These are phyloP conservation scores for Eucalyptus brandiana DNA, from an alignment of 345 rosid genomes.

Conservation along the genomic window DNA sequence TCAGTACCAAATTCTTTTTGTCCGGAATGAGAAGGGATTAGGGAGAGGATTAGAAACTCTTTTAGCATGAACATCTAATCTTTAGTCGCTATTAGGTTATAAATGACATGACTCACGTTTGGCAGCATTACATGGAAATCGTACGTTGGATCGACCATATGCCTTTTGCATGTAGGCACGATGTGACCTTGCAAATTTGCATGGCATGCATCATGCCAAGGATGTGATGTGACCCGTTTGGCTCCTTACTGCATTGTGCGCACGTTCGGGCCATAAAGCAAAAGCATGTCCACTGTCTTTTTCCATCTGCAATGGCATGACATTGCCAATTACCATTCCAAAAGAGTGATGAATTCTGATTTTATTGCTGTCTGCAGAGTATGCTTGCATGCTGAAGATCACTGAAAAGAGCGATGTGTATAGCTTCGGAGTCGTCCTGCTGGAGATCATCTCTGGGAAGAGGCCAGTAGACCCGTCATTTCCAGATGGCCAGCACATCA, in stretches of 20 bases:
- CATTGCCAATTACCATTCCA: neutral
- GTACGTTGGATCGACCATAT: neutral
- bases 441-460: slow-evolving; percentile 79
- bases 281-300: neutral
- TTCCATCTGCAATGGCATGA: neutral
- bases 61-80: neutral
- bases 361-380: slow-evolving; percentile 25
- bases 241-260: neutral
- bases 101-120: neutral
- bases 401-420: slow-evolving; percentile 74
- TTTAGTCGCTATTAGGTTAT: neutral
- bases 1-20: neutral
- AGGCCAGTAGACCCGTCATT: slow-evolving; percentile 70
- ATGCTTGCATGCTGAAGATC: slow-evolving; percentile 52
- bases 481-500: slow-evolving; percentile 54
- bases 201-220: neutral
- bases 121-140: neutral
- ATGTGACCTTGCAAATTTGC: neutral
- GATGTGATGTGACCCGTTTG: neutral
- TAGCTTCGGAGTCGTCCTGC: slow-evolving; percentile 70
- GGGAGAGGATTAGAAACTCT: neutral
- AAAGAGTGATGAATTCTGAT: neutral
- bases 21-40: neutral
- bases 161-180: neutral
- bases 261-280: neutral